A percentile compares a stretch with the other conserved stretches of the same genome.
Evolutionary conservation across 257 asterid genomes (phyloP).

Genomic region (Solanum medicagineum): DNA sequence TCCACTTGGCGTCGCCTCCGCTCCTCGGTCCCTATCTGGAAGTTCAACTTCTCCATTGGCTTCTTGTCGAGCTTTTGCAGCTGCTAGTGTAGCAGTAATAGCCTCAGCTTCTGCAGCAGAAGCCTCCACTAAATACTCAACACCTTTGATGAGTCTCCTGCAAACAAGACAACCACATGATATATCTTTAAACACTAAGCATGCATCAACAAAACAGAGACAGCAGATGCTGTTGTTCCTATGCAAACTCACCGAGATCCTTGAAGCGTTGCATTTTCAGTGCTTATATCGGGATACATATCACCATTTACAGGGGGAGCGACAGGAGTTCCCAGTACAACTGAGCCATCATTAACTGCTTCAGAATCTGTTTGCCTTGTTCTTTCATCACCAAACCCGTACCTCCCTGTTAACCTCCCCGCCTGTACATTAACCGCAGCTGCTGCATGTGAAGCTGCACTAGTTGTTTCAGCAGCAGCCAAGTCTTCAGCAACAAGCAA

Average conservation of each 20-base stretch:
- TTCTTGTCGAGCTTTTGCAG: conserved; percentile 93
- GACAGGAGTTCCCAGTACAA: conserved; percentile 87
- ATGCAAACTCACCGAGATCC: conserved; percentile 55
- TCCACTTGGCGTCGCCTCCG: conserved; percentile 97
- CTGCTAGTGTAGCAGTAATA: conserved; percentile 86
- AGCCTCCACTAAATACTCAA: conserved; percentile 94
- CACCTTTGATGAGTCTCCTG: conserved; percentile 85
- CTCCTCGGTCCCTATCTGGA: conserved; percentile 93
- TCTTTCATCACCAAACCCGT: conserved; percentile 54
- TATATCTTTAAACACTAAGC: neutral
- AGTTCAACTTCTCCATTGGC: conserved; percentile 85
- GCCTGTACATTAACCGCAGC: conserved; percentile 56
- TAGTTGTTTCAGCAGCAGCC: conserved; percentile 95
- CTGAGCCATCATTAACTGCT: conserved; percentile 62
- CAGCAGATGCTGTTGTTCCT: neutral
- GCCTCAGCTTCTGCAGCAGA: conserved; percentile 99
- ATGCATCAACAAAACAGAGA: neutral
- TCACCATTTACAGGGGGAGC: conserved; percentile 96
- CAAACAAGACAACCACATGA: conserved; percentile 8
- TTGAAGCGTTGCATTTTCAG: conserved; percentile 80
- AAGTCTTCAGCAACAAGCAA: conserved; percentile 97
- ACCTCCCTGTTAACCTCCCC: conserved; percentile 64
- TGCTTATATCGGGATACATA: conserved; percentile 75
- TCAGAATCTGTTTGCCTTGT: conserved; percentile 39
- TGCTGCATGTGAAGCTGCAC: conserved; percentile 95